A percentile compares a stretch with the other conserved stretches of the same genome.
Evolutionary conservation across 140 eudicot genomes (phyloP).

Genomic region (Stevia rebaudiana): DNA sequence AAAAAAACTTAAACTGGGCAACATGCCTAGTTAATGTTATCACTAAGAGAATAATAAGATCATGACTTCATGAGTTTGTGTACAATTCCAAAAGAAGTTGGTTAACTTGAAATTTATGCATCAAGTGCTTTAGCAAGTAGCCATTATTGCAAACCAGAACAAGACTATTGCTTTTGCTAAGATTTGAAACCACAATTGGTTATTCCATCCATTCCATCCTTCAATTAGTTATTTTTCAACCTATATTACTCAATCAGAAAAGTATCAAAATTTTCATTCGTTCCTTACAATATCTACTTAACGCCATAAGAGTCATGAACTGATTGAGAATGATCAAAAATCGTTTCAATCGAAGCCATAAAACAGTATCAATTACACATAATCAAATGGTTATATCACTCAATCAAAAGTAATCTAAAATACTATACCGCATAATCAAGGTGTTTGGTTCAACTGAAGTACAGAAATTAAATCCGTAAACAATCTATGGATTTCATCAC

Average conservation of each 20-base stretch:
- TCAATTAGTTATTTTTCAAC: not conserved
- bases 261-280: not conserved
- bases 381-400: not conserved
- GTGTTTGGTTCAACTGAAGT: not conserved
- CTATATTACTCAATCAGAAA: not conserved
- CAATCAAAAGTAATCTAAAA: not conserved
- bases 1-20: too few species aligned
- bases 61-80: not conserved
- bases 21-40: not conserved
- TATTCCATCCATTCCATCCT: conserved; percentile 3
- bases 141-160: too few species aligned
- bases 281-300: conserved; percentile 7
- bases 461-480: not conserved
- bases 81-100: not conserved
- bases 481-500: conserved; percentile 1
- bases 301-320: conserved; percentile 2
- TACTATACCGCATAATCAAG: not conserved
- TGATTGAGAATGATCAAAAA: not conserved
- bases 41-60: not conserved
- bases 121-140: not conserved
- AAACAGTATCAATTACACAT: not conserved
- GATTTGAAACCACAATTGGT: too few species aligned
- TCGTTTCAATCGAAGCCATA: not conserved
- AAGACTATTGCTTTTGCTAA: too few species aligned
- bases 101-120: not conserved